phyloP scores from a whole-genome alignment of 495 filamentous ascomycete genomes.

The Aspergillus campestris region DNA sequence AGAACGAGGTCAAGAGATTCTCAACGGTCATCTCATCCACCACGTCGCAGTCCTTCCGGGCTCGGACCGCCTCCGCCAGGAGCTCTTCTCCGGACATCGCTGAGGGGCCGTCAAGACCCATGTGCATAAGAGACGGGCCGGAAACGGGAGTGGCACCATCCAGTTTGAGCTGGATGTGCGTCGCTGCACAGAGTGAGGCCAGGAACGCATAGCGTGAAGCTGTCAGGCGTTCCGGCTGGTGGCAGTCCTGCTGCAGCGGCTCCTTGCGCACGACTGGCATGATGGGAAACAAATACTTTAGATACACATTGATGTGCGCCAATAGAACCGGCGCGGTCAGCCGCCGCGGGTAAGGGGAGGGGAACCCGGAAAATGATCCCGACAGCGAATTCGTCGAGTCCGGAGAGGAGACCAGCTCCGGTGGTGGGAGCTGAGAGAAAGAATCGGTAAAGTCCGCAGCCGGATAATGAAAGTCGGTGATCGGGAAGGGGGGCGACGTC shows the following conservation, averaged over 20 bases:
- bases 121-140: slow-evolving; percentile 44
- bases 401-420: slow-evolving; percentile 35
- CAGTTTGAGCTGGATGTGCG: slow-evolving; percentile 68
- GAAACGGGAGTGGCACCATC: slow-evolving; percentile 46
- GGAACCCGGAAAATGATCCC: slow-evolving; percentile 16
- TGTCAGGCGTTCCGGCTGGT: slow-evolving; percentile 49
- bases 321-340: slow-evolving; percentile 30
- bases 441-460: slow-evolving; percentile 18
- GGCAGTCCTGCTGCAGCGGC: slow-evolving; percentile 54
- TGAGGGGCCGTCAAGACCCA: slow-evolving; percentile 39
- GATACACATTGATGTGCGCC: slow-evolving; percentile 36
- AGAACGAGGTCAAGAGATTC: slow-evolving; percentile 68
- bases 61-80: slow-evolving; percentile 66
- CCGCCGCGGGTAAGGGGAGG: slow-evolving; percentile 16
- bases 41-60: slow-evolving; percentile 66
- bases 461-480: slow-evolving; percentile 18
- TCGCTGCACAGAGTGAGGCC: slow-evolving; percentile 70
- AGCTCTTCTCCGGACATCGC: slow-evolving; percentile 42
- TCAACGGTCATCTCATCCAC: slow-evolving; percentile 54
- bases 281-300: slow-evolving; percentile 65
- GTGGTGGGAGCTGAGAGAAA: slow-evolving; percentile 20
- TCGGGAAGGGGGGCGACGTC: slow-evolving; percentile 19
- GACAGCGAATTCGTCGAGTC: slow-evolving; percentile 29
- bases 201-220: slow-evolving; percentile 72
- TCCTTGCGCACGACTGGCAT: slow-evolving; percentile 73